phyloP scores from a whole-genome alignment of 352 stramenopile species.

The Phytopythium litorale region DNA sequence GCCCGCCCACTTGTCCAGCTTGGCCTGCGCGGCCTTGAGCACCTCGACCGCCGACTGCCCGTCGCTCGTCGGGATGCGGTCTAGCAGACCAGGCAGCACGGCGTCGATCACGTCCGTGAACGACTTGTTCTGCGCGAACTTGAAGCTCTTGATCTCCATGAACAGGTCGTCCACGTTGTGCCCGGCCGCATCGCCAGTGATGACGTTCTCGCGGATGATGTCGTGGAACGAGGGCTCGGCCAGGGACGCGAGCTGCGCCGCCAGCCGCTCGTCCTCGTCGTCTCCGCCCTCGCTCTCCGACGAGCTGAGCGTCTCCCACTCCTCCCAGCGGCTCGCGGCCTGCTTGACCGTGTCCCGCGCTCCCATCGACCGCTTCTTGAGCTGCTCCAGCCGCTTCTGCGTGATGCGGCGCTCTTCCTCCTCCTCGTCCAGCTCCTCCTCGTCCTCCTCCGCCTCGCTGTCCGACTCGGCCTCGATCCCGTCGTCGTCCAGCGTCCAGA shows the following conservation, averaged over 20 bases:
- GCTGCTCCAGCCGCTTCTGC: constrained; percentile 44
- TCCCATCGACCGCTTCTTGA: constrained; percentile 69
- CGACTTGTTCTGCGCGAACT: constrained; percentile 90
- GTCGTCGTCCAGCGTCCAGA: constrained; percentile 86
- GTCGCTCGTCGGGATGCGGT: constrained; percentile 50
- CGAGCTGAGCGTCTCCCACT: constrained; percentile 80
- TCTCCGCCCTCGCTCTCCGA: constrained; percentile 69
- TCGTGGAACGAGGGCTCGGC: constrained; percentile 63
- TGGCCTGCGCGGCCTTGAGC: constrained; percentile 73
- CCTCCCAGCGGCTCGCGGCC: constrained; percentile 57
- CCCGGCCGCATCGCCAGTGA: constrained; percentile 61
- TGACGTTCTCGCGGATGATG: constrained; percentile 82
- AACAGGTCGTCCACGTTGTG: constrained; percentile 89
- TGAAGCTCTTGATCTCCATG: constrained; percentile 93
- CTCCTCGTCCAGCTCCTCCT: constrained; percentile 40
- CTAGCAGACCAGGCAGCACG: constrained; percentile 69
- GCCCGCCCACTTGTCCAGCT: constrained; percentile 88
- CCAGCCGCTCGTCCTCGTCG: constrained; percentile 39
- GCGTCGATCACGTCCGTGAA: constrained; percentile 77
- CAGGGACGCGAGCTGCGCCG: constrained; percentile 25
- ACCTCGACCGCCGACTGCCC: constrained; percentile 55
- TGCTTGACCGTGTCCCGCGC: constrained; percentile 53
- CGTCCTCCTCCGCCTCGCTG: constrained; percentile 51
- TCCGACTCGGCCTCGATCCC: constrained; percentile 70
- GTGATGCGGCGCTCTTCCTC: constrained; percentile 17